Conservation (phyloP, 1,139 yeast species). For the Geotrichum macrosporum region DNA sequence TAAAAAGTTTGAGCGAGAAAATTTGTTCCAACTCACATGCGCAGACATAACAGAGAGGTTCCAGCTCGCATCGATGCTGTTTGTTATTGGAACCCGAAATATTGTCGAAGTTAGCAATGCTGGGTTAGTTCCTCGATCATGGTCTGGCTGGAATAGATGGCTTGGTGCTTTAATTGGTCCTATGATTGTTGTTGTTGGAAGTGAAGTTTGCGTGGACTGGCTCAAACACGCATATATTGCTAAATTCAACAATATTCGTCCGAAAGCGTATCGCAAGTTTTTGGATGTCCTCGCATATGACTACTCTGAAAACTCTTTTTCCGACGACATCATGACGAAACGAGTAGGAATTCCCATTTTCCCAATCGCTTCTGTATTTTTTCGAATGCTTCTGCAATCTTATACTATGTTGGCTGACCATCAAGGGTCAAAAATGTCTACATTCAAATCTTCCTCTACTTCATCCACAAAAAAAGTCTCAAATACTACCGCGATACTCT, state of each 20-base stretch:
- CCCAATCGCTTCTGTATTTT: constrained; percentile 67
- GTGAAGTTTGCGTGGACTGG: constrained; percentile 91
- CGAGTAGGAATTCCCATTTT: constrained; percentile 78
- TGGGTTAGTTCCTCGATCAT: constrained; percentile 43
- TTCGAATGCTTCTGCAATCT: constrained; percentile 58
- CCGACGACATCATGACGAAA: constrained; percentile 50
- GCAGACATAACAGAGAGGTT: constrained; percentile 87
- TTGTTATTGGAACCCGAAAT: constrained; percentile 76
- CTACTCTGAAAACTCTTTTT: constrained; percentile 46
- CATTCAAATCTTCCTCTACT: not conserved
- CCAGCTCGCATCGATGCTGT: constrained; percentile 68
- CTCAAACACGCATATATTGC: constrained; percentile 83
- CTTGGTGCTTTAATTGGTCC: constrained; percentile 79
- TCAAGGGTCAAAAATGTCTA: not conserved
- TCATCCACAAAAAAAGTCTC: not conserved
- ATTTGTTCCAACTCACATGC: constrained; percentile 81
- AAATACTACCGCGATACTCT: constrained; percentile 5
- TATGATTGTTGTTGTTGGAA: constrained; percentile 73
- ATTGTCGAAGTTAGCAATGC: constrained; percentile 56
- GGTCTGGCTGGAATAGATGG: constrained; percentile 41
- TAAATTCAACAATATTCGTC: constrained; percentile 76
- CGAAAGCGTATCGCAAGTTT: constrained; percentile 67
- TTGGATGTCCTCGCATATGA: constrained; percentile 61
- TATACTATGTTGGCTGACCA: constrained; percentile 24
- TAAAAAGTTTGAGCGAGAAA: constrained; percentile 83